phyloP scores from a whole-genome alignment of 768 basidiomycete species.

The Asterophora parasitica region DNA sequence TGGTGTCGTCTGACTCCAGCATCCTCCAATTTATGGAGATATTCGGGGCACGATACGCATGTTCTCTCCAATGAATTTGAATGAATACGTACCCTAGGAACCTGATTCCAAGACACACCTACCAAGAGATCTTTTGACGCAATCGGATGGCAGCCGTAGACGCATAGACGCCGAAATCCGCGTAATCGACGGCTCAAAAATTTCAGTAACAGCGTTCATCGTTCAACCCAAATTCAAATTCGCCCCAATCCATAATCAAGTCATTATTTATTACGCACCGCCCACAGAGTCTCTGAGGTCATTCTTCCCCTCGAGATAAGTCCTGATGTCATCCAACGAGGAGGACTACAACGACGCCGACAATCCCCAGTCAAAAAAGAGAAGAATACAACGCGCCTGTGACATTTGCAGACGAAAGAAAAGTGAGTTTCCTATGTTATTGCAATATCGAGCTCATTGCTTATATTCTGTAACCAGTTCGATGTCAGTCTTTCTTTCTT shows the following conservation, averaged over 20 bases:
- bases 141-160: no score
- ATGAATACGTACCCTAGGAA: no score
- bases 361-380: constrained; percentile 49
- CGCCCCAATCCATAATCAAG: constrained; percentile 1
- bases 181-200: constrained; percentile 12
- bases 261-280: constrained; percentile 11
- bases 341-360: constrained; percentile 54
- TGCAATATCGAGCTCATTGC: not conserved
- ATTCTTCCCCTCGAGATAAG: constrained; percentile 8
- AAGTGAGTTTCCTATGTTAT: constrained; percentile 37
- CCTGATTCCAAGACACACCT: no score
- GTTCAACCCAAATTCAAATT: no score
- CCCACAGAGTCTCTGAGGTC: constrained; percentile 10
- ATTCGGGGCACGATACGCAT: no score
- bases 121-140: no score
- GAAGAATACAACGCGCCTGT: constrained; percentile 74
- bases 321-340: constrained; percentile 59
- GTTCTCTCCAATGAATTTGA: no score
- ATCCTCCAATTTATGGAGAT: no score
- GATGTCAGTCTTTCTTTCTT: constrained; percentile 42
- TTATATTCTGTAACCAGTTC: constrained; percentile 38
- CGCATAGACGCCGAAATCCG: not conserved
- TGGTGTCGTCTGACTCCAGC: no score
- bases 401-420: constrained; percentile 84
- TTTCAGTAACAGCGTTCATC: constrained; percentile 13